phyloP scores from a whole-genome alignment of 495 filamentous ascomycete species.

The Chlorociboria aeruginascens region DNA sequence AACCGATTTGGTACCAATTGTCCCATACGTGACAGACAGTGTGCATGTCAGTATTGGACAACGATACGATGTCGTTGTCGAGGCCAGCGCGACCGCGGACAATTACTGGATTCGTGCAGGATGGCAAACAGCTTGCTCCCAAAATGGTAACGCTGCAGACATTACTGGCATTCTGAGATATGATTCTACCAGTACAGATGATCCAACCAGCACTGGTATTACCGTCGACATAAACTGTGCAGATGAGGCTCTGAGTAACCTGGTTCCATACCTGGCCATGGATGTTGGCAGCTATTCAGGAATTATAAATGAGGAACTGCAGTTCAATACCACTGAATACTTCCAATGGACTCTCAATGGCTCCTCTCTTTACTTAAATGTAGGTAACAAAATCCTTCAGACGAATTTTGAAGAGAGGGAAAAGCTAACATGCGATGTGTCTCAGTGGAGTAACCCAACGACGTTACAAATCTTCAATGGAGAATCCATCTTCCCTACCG shows the following conservation, averaged over 20 bases:
- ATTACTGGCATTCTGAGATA: conserved; percentile 50
- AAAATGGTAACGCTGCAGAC: conserved; percentile 30
- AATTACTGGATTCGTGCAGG: conserved; percentile 45
- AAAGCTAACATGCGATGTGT: too few species aligned
- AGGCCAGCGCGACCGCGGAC: conserved; percentile 35
- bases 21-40: conserved; percentile 30
- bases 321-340: conserved; percentile 10
- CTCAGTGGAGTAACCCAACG: conserved; percentile 27
- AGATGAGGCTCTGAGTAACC: conserved; percentile 20
- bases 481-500: conserved; percentile 23
- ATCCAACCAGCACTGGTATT: conserved; percentile 23
- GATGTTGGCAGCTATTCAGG: conserved; percentile 17
- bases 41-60: conserved; percentile 53
- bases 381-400: too few species aligned
- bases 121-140: conserved; percentile 27
- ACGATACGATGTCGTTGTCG: conserved; percentile 58
- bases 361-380: conserved; percentile 26
- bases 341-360: conserved; percentile 33
- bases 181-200: conserved; percentile 19
- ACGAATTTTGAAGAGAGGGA: too few species aligned
- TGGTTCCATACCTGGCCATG: conserved; percentile 23
- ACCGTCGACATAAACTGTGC: conserved; percentile 19
- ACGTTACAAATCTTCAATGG: conserved; percentile 25
- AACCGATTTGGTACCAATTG: conserved; percentile 40
- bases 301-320: conserved; percentile 14